phyloP scores from a whole-genome alignment of 345 rosid genomes.

The Lepidium aucheri region DNA sequence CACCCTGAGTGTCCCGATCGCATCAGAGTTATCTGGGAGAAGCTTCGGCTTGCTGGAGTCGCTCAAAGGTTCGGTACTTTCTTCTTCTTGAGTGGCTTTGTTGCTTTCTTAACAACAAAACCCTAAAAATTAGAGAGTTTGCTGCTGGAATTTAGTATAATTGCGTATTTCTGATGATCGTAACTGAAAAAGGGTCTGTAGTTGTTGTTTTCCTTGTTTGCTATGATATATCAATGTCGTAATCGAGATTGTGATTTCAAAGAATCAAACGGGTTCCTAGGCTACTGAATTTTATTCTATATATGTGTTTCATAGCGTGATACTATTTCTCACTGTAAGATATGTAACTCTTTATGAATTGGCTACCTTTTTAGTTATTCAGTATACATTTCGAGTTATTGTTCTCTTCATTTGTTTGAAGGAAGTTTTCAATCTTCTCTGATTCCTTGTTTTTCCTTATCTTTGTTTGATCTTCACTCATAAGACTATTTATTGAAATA shows the following conservation, averaged over 20 bases:
- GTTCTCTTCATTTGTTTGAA: not conserved
- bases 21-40: slow-evolving; percentile 60
- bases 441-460: not conserved
- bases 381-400: not conserved
- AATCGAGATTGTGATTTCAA: not conserved
- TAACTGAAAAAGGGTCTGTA: not conserved
- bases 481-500: not conserved
- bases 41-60: slow-evolving; percentile 50
- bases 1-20: slow-evolving; percentile 78
- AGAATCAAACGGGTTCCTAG: not conserved
- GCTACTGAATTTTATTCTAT: not conserved
- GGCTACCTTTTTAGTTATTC: not conserved
- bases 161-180: not conserved
- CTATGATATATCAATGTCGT: not conserved
- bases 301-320: not conserved
- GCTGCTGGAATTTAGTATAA: not conserved
- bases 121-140: slow-evolving; percentile 12
- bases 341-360: not conserved
- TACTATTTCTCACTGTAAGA: not conserved
- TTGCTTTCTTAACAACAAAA: not conserved
- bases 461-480: no score
- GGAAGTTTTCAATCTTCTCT: slow-evolving; percentile 20
- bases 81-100: not conserved
- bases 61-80: slow-evolving; percentile 37
- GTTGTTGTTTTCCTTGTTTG: not conserved